Base-by-base conservation (phyloP, 768 basidiomycete genomes). In the Tricholomella constricta region DNA sequence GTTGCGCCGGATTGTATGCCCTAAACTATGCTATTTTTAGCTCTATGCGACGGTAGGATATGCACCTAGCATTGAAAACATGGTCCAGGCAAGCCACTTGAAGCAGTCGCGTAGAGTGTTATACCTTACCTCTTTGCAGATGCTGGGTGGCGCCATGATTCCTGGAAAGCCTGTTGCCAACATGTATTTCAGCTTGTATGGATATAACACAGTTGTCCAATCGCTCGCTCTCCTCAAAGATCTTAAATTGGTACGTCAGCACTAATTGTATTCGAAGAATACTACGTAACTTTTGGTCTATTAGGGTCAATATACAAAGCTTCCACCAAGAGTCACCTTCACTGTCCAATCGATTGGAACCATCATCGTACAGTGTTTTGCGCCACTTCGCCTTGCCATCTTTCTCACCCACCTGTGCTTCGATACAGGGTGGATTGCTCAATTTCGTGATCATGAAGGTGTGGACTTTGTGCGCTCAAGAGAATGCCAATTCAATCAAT, bases 311-410 rank as follows among this genome's bases (percentile, higher is more conserved):
- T 69, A 76, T 59, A 72, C 76, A 14, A 85, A 85, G 67, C 72
- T 85, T 17, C 80, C 84, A 11, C 84, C 84, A 5, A 74, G 80
- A n/a, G 73, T 74, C 37, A 79, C 83, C 4, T 85, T 86, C 59
- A 63, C 68, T 12, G 78, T 80, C 4, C 84, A 86, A 60, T 65
- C 69, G 17, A 59, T 78, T 38, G 84, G 85, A 3, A 77, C 82
- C 12, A 65, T 85, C 31, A 69, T 85, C 23, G 79, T 79, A 57
- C n/a, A n/a, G n/a, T n/a, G n/a, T n/a, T n/a, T n/a, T n/a, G n/a
- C 25, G 66, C 49, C 12, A 22, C 20, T 26, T 19, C 6, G 1
- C 22, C 12, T n/a, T 17, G 17, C 25, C 11, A 17, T 37, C 6
- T 19, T 29, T 31, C 11, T 17, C 19, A 34, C 26, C 10, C 31